Percentiles rank a stretch among this genome's conserved stretches.
phyloP scores from a whole-genome alignment of 768 basidiomycete species.

The Pleurotus cornucopiae region DNA sequence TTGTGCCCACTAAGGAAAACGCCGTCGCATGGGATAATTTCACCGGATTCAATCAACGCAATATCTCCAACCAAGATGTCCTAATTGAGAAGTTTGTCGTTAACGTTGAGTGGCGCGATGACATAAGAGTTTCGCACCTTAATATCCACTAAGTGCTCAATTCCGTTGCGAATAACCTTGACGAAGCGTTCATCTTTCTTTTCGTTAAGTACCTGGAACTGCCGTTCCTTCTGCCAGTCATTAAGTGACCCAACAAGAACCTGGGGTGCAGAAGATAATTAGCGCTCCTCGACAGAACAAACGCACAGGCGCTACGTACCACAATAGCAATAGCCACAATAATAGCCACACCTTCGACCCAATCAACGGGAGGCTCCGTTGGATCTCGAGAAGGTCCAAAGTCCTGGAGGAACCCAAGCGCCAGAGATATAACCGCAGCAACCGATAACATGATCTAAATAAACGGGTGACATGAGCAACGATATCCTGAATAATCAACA shows the following conservation, averaged over 20 bases:
- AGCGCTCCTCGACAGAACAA: no score
- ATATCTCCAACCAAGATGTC: conserved; percentile 94
- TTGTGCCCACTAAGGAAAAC: conserved; percentile 91
- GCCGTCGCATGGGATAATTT: conserved; percentile 94
- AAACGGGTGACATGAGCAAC: conserved; percentile 4
- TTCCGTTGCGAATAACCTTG: conserved; percentile 73
- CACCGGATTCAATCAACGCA: conserved; percentile 88
- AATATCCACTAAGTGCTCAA: conserved; percentile 73
- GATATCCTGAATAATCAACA: conserved; percentile 22
- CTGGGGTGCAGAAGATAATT: conserved; percentile 26
- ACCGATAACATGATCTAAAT: conserved; percentile 80
- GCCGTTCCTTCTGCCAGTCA: conserved; percentile 98
- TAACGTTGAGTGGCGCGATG: conserved; percentile 11
- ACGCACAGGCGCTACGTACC: conserved; percentile 32
- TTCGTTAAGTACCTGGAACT: conserved; percentile 88
- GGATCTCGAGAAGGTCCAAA: conserved; percentile 64
- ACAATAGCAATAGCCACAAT: conserved; percentile 74
- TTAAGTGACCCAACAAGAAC: conserved; percentile 91
- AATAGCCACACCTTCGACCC: conserved; percentile 93
- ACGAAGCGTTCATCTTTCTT: conserved; percentile 93
- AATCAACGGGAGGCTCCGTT: conserved; percentile 80
- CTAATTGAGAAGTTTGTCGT: conserved; percentile 34
- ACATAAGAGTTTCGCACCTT: conserved; percentile 45
- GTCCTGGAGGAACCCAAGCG: conserved; percentile 91
- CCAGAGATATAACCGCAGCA: conserved; percentile 89